Base-by-base conservation (phyloP, 2,329 filamentous ascomycete genomes). In the Sporothrix luriei region DNA sequence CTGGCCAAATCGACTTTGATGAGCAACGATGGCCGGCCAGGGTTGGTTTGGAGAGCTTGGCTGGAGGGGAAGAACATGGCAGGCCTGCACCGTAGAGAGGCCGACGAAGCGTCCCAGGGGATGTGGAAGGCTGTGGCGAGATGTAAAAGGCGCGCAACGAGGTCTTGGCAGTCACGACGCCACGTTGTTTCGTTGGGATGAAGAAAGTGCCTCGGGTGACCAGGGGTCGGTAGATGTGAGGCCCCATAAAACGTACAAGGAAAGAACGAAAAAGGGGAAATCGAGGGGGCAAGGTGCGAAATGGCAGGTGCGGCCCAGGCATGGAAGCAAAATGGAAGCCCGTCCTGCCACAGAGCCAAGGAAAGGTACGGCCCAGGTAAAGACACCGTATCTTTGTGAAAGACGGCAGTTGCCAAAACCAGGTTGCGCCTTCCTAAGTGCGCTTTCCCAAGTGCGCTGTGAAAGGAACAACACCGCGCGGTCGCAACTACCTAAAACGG, bases 241-340 rank as follows among this genome's bases (percentile, higher is more conserved):
- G 26, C 9, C 29, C 62, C 62, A 66, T 38, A 66, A 40, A 52
- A 26, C 21, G 62, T 21, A 46, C 48, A 29, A 40, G 4, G 29
- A 52, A 43, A 14, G 16, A 52, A 43, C 7, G 16, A 26, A 14
- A 21, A 10, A 38, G n/a, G 6, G 43, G 24, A 9, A 24, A 16
- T 21, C 40, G 24, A 24, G 48, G 6, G 48, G 40, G 21, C n/a
- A 52, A n/a, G 24, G 26, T 19, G 10, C 26, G 29, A 38, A 9
- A 40, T 40, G 14, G 55, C 5, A 48, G 29, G 10, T 38, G 21
- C 11, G 13, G 38, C 40, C 61, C 21, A 64, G 40, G 19, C 21
- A 66, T 40, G n/a, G 62, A 66, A 66, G 64, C 64, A 21, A 46
- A 66, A 54, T 54, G 21, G 64, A 66, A 66, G 62, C 62, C 43